phyloP scores from a whole-genome alignment of 2,329 filamentous ascomycete species.

The Sarocladiaceae sp. region DNA sequence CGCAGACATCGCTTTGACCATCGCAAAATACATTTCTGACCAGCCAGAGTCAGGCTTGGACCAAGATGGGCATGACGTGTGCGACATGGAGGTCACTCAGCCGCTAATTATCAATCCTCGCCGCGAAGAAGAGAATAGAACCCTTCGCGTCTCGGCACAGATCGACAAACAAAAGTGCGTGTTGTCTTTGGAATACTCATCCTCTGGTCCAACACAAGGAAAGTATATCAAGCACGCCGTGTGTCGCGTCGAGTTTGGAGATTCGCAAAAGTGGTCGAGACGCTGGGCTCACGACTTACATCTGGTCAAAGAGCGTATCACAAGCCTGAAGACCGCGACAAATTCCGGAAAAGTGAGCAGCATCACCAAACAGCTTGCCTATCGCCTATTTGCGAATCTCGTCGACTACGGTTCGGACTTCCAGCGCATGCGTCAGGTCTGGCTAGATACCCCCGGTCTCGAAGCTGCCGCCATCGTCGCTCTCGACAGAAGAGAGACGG shows the following conservation, averaged over 20 bases:
- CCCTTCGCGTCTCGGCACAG: constrained; percentile 25
- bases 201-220: constrained; percentile 17
- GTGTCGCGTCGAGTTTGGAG: constrained; percentile 15
- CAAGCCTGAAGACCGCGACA: constrained; percentile 39
- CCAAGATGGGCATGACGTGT: background rate
- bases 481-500: background rate
- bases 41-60: background rate
- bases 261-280: constrained; percentile 44
- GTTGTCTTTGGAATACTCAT: constrained; percentile 37
- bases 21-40: constrained; percentile 54
- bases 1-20: constrained; percentile 61
- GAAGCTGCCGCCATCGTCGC: background rate
- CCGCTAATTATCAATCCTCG: constrained; percentile 15
- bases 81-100: background rate
- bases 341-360: constrained; percentile 17
- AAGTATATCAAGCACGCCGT: constrained; percentile 10
- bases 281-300: constrained; percentile 57
- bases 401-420: too few species aligned
- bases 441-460: too few species aligned
- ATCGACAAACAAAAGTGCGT: constrained; percentile 17
- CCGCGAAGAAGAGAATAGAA: too few species aligned
- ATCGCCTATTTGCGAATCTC: constrained; percentile 67
- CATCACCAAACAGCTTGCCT: constrained; percentile 32
- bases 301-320: constrained; percentile 60
- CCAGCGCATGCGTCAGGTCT: too few species aligned